phyloP scores from a whole-genome alignment of 176 grass and related monocot species.

The Aegilops speltoides region DNA sequence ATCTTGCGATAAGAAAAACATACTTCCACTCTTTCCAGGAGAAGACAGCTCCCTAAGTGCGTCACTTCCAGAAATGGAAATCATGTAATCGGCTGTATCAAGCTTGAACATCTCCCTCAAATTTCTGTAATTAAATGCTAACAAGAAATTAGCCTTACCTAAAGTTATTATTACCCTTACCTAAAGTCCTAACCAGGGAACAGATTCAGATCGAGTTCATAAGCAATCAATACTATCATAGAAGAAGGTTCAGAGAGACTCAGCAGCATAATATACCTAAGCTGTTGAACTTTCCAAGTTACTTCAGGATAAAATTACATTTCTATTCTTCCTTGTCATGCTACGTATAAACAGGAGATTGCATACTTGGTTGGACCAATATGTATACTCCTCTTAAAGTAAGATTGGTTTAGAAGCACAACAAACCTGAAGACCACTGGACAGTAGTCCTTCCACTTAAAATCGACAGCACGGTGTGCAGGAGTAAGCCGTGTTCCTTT shows the following conservation, averaged over 20 bases:
- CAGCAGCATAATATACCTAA: neutral
- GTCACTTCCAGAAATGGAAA: conserved; percentile 58
- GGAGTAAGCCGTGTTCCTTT: conserved; percentile 89
- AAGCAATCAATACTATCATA: neutral
- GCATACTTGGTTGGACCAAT: neutral
- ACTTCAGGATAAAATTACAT: neutral
- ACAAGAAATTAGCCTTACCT: neutral
- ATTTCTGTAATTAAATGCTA: conserved; percentile 52
- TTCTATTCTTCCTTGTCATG: neutral
- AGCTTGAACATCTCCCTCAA: conserved; percentile 99
- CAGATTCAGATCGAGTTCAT: neutral
- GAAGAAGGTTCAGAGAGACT: neutral
- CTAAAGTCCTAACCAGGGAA: neutral
- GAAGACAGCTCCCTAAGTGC: conserved; percentile 72
- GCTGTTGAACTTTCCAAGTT: neutral
- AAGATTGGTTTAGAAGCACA: neutral
- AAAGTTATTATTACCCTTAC: no score
- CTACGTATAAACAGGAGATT: neutral
- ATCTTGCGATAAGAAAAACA: conserved; percentile 97
- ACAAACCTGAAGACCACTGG: conserved; percentile 96
- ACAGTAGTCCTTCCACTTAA: conserved; percentile 99
- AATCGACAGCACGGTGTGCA: conserved; percentile 78
- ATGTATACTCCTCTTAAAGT: neutral
- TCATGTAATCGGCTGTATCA: conserved; percentile 99
- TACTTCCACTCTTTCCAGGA: conserved; percentile 96